Evolutionary conservation across 106 monocot species (phyloP).

Genomic region (Alisma plantagoaquatica): DNA sequence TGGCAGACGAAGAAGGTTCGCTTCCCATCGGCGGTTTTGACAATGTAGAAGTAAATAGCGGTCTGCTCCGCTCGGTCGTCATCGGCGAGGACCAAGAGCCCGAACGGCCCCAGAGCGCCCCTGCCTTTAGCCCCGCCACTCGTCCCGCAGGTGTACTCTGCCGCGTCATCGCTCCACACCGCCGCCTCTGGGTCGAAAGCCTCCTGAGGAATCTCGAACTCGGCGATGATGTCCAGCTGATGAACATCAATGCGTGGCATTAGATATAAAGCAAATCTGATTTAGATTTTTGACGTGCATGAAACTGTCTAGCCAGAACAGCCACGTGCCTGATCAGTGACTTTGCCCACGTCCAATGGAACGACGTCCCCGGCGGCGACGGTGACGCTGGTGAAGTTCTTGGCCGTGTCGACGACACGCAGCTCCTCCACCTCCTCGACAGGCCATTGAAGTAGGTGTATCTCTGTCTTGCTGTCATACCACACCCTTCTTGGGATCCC

Average conservation of each 20-base stretch:
- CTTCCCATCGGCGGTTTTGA: constrained; percentile 24
- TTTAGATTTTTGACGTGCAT: too few relatives aligned
- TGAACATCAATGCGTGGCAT: too few relatives aligned
- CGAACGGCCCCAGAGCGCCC: constrained; percentile 69
- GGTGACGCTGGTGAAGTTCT: constrained; percentile 17
- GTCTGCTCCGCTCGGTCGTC: constrained; percentile 56
- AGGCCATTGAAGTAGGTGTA: constrained; percentile 60
- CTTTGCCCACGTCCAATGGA: constrained; percentile 21
- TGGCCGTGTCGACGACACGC: constrained; percentile 7
- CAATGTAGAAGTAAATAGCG: constrained; percentile 68
- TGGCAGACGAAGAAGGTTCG: constrained; percentile 59
- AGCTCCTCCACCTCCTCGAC: constrained; percentile 54
- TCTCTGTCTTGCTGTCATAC: constrained; percentile 38
- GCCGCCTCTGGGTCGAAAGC: constrained; percentile 20
- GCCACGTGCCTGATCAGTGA: constrained; percentile 42
- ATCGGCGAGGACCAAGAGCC: constrained; percentile 68
- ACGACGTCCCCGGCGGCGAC: constrained; percentile 27
- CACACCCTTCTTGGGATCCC: constrained; percentile 38
- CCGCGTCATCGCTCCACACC: constrained; percentile 8
- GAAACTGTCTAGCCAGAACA: too few relatives aligned
- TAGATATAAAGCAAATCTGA: too few relatives aligned
- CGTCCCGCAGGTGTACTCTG: constrained; percentile 72
- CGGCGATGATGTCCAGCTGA: constrained; percentile 73
- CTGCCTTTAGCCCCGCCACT: constrained; percentile 55
- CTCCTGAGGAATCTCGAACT: constrained; percentile 38